Evolutionary conservation across 2,329 filamentous ascomycete species (phyloP).

Genomic region (Blumeriella jaapii): DNA sequence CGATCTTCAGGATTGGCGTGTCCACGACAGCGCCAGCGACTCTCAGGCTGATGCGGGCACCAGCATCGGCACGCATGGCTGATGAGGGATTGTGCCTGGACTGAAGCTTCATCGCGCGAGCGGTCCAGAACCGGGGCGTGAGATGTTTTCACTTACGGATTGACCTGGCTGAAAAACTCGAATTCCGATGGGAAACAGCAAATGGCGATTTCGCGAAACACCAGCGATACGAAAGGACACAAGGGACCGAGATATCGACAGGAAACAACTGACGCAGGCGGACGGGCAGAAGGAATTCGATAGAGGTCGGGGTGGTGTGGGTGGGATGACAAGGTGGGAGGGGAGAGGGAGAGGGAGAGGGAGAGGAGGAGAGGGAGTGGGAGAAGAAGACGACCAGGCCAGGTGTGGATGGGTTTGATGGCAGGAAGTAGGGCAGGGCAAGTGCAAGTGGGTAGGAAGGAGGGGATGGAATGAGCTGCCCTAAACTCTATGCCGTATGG

Average conservation of each 20-base stretch:
- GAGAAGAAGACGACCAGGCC: not conserved
- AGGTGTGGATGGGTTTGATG: not conserved
- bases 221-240: slow-evolving; percentile 27
- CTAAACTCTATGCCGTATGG: slow-evolving; percentile 6
- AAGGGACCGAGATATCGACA: slow-evolving; percentile 27
- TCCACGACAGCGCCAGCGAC: too few species aligned
- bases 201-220: slow-evolving; percentile 29
- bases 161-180: slow-evolving; percentile 23
- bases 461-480: not conserved
- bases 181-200: slow-evolving; percentile 22
- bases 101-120: slow-evolving; percentile 21
- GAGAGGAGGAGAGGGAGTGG: slow-evolving; percentile 3
- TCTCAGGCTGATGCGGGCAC: too few species aligned
- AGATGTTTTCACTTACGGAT: slow-evolving; percentile 23
- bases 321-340: slow-evolving; percentile 13
- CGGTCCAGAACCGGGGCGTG: slow-evolving; percentile 21
- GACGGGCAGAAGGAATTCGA: slow-evolving; percentile 18
- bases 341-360: slow-evolving; percentile 4
- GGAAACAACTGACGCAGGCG: slow-evolving; percentile 27
- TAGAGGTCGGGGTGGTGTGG: slow-evolving; percentile 15
- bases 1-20: too few species aligned
- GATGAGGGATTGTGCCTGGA: slow-evolving; percentile 18
- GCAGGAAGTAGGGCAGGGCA: slow-evolving; percentile 3
- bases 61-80: too few species aligned
- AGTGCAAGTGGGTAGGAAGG: not conserved